phyloP scores from a whole-genome alignment of 2,329 filamentous ascomycete species.

The Aspergillus versicolor region DNA sequence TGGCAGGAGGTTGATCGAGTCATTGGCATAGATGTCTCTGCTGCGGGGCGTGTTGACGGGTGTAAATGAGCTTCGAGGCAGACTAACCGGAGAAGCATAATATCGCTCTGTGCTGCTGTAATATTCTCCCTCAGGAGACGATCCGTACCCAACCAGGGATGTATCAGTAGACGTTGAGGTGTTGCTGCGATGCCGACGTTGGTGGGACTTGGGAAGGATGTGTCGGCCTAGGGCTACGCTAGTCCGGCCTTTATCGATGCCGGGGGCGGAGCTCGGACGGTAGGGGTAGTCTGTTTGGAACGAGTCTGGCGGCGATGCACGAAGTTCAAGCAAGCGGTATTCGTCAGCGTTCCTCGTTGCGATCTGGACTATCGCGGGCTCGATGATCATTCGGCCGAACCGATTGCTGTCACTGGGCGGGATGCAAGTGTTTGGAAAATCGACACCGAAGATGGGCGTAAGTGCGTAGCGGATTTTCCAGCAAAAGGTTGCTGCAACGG shows the following conservation, averaged over 20 bases:
- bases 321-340: conserved; percentile 34
- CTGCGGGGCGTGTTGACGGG: conserved; percentile 43
- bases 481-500: conserved; percentile 88
- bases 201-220: conserved; percentile 20
- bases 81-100: conserved; percentile 41
- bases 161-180: conserved; percentile 25
- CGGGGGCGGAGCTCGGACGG: conserved; percentile 14
- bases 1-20: conserved; percentile 2
- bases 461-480: conserved; percentile 78
- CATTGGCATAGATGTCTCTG: conserved; percentile 10
- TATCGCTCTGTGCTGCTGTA: conserved; percentile 34
- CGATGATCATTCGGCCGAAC: conserved; percentile 68
- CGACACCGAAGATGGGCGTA: conserved; percentile 83
- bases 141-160: conserved; percentile 38
- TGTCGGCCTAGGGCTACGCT: conserved; percentile 19
- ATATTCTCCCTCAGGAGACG: conserved; percentile 30
- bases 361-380: conserved; percentile 53
- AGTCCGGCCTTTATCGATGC: background rate
- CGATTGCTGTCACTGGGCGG: conserved; percentile 58
- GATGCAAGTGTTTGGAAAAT: conserved; percentile 73
- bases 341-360: conserved; percentile 45
- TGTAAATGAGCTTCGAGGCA: conserved; percentile 40
- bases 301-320: background rate
- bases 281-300: background rate
- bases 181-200: conserved; percentile 10